Base-by-base conservation (phyloP, 176 grass and related monocot genomes). In the Musa schizocarpa region DNA sequence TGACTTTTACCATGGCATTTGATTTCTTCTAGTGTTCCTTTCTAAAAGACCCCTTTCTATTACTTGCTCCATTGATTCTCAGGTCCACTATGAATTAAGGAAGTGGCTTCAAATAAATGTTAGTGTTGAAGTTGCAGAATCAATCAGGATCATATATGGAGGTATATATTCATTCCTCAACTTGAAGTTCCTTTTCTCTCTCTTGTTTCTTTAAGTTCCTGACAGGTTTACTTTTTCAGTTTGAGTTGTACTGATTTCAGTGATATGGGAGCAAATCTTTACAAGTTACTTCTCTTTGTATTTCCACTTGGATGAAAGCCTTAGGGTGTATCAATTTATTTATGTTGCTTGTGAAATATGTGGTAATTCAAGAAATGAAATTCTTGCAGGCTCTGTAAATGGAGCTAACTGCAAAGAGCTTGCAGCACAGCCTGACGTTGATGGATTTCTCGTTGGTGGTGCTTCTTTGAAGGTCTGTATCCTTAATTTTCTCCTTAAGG, bases 381-480 rank as follows among this genome's bases (percentile, higher is more conserved):
- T 65, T 25, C 63, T 43, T 48, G 10, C 72, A 93, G 94, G 94
- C 23, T 98, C 94, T 43, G 94, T 98, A 61, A 98, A 76, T 82
- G 90, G 72, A 21, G 82, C 83, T 12, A 98, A 89, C 78, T 84
- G 82, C 84, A 87, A 85, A 27, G 94, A 86, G 86, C 62, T 98
- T 76, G 90, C 86, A 0, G 84, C 49, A n/a, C 75, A 98, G 55
- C 71, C 88, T 12, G 94, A 98, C 64, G 84, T 93, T 3, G 90
- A 98, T 21, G 94, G 94, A 58, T 93, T 91, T 76, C 94, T 98
- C 3, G 94, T 98, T 2, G 94, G 94, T 9, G 94, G 94, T 66
- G 94, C 94, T 78, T 98, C 94, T 16, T 84, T 98, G 77, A 98
- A 98, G 94, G 94, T 98, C 84, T 63, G 9, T 23, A 69, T 59